Conservation (phyloP, 2,329 filamentous ascomycete genomes). For the Macroventuria anomochaeta region DNA sequence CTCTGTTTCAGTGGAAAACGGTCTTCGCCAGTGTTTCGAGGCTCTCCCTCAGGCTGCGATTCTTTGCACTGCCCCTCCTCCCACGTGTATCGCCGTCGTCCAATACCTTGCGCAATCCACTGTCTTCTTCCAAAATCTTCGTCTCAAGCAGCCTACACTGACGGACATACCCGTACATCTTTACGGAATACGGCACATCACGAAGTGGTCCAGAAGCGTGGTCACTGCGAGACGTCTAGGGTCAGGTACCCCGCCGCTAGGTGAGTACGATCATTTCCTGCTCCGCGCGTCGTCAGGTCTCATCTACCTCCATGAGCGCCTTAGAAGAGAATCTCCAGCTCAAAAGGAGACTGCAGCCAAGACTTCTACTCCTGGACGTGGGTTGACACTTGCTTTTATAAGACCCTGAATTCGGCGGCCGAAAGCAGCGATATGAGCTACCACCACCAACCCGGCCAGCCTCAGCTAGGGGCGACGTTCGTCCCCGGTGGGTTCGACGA, state of each 20-base stretch:
- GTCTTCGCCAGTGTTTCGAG: slow-evolving; percentile 23
- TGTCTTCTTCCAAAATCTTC: neutral
- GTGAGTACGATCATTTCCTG: slow-evolving; percentile 29
- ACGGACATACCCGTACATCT: neutral
- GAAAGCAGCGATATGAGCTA: slow-evolving; percentile 43
- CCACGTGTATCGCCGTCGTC: slow-evolving; percentile 11
- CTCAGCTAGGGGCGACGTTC: slow-evolving; percentile 64
- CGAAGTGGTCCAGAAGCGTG: slow-evolving; percentile 22
- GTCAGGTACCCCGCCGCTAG: slow-evolving; percentile 36
- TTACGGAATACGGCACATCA: slow-evolving; percentile 21
- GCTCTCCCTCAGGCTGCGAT: slow-evolving; percentile 17
- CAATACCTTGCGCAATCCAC: neutral
- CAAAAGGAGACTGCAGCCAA: slow-evolving; percentile 22
- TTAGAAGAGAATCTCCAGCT: slow-evolving; percentile 21
- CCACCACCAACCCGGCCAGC: slow-evolving; percentile 46
- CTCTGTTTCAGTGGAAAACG: slow-evolving; percentile 35
- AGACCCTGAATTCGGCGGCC: slow-evolving; percentile 22
- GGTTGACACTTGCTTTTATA: slow-evolving; percentile 35
- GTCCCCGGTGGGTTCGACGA: slow-evolving; percentile 72
- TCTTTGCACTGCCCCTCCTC: slow-evolving; percentile 21
- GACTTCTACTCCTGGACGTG: slow-evolving; percentile 27
- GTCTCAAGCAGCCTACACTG: neutral
- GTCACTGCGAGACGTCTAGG: slow-evolving; percentile 27
- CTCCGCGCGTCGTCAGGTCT: slow-evolving; percentile 34
- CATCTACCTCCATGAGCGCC: slow-evolving; percentile 28